Percentiles rank a stretch among this genome's conserved stretches.
These are phyloP conservation scores for Mycena belliarum DNA, from an alignment of 768 basidiomycete species.

Conservation along the genomic window DNA sequence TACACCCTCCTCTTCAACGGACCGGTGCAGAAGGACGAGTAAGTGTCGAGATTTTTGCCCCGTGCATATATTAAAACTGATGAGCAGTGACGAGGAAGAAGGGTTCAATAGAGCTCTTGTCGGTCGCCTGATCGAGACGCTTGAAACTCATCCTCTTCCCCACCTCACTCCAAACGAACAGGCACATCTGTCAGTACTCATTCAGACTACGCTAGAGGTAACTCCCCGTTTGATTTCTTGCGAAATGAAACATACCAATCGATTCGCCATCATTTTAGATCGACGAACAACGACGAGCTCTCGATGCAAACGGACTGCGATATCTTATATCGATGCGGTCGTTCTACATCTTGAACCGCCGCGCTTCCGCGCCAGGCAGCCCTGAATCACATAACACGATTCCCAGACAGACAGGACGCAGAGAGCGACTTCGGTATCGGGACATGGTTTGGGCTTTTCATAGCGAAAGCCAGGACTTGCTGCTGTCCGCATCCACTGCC, in stretches of 20 bases:
- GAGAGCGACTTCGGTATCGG: conserved; percentile 84
- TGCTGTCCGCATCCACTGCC: conserved; percentile 67
- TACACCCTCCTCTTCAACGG: conserved; percentile 59
- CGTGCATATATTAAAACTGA: background rate
- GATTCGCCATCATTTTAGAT: conserved; percentile 49
- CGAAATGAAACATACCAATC: background rate
- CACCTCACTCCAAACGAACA: conserved; percentile 80
- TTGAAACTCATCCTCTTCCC: conserved; percentile 66
- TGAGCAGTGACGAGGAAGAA: conserved; percentile 40
- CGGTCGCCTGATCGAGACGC: conserved; percentile 55
- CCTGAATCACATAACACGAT: conserved; percentile 43
- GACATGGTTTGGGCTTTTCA: conserved; percentile 98
- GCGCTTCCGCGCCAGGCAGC: conserved; percentile 51
- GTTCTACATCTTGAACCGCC: conserved; percentile 81
- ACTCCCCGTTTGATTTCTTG: background rate
- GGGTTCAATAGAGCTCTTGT: conserved; percentile 65
- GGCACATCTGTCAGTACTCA: conserved; percentile 78
- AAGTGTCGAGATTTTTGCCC: conserved; percentile 21
- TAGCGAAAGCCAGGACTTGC: conserved; percentile 88
- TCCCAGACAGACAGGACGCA: conserved; percentile 52
- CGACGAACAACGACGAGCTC: conserved; percentile 85
- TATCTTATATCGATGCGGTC: conserved; percentile 93
- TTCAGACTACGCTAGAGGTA: conserved; percentile 87
- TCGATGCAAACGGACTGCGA: conserved; percentile 90
- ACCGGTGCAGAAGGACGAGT: conserved; percentile 47